Percentiles rank a stretch among this genome's conserved stretches.
These are phyloP conservation scores for Pleurotus eryngii DNA, from an alignment of 768 basidiomycete species.

Conservation along the genomic window DNA sequence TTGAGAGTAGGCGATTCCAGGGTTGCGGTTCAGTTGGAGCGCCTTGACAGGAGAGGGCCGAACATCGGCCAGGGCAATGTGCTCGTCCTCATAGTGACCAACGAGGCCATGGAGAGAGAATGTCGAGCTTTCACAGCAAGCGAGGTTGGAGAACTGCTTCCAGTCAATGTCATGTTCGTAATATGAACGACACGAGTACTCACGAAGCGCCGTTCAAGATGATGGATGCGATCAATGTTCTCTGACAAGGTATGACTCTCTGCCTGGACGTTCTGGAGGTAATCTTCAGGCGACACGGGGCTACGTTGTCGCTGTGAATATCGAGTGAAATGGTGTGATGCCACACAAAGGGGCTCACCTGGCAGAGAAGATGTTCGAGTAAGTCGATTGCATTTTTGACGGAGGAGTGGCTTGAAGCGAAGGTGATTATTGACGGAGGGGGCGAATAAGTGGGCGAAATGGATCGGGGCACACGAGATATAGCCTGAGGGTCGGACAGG, in stretches of 20 bases:
- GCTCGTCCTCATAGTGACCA: not conserved
- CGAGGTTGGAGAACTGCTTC: not conserved
- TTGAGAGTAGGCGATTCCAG: not conserved
- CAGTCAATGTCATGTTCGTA: not conserved
- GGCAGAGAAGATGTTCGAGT: not conserved
- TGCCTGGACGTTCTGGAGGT: not conserved
- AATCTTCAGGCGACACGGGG: not conserved
- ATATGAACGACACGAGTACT: conserved; percentile 9
- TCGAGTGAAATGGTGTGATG: not conserved
- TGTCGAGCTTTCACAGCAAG: not conserved
- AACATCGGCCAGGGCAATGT: not conserved
- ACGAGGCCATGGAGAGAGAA: not conserved
- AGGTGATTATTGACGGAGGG: not conserved
- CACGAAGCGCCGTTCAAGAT: conserved; percentile 26
- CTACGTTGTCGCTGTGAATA: not conserved
- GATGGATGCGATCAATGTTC: conserved; percentile 25
- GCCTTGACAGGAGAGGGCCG: not conserved
- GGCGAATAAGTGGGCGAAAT: not conserved
- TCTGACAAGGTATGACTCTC: conserved; percentile 1
- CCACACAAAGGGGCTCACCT: not conserved
- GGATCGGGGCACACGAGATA: conserved; percentile 1
- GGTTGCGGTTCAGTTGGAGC: not conserved
- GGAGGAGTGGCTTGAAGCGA: not conserved
- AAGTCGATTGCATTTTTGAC: conserved; percentile 2
- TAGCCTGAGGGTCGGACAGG: not conserved